Evolutionary conservation across 805 yeast genomes (phyloP).

Genomic region (Priceomyces melissophilus): DNA sequence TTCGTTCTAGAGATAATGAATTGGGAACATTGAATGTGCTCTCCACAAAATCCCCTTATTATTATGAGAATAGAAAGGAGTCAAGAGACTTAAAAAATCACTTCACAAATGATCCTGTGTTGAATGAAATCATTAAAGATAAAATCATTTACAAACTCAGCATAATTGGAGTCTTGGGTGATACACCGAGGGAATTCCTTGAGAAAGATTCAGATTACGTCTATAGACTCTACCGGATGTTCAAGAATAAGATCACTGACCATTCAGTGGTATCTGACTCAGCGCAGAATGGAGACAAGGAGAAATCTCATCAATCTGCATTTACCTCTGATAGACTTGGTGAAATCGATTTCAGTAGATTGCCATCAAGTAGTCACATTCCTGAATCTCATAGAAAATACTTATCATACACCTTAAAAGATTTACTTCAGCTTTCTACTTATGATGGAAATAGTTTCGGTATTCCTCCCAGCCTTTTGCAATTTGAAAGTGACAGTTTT

Average conservation of each 20-base stretch:
- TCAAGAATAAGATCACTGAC: slow-evolving; percentile 25
- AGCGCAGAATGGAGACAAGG: neutral
- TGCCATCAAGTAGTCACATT: slow-evolving; percentile 2
- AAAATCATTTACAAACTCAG: slow-evolving; percentile 34
- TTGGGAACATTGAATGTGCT: slow-evolving; percentile 26
- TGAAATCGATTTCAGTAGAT: slow-evolving; percentile 12
- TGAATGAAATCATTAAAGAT: slow-evolving; percentile 29
- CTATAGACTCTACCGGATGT: slow-evolving; percentile 28
- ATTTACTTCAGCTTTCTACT: slow-evolving; percentile 19
- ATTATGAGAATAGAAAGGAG: slow-evolving; percentile 15
- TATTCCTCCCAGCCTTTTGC: slow-evolving; percentile 25
- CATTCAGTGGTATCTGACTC: slow-evolving; percentile 2
- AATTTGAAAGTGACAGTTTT: slow-evolving; percentile 15
- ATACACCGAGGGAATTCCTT: slow-evolving; percentile 22
- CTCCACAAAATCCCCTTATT: slow-evolving; percentile 22
- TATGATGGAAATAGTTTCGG: slow-evolving; percentile 16
- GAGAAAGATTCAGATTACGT: slow-evolving; percentile 25
- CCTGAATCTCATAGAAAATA: slow-evolving; percentile 21
- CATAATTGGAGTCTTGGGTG: slow-evolving; percentile 34
- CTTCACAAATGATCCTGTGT: slow-evolving; percentile 28
- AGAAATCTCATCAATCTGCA: neutral
- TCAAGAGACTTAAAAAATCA: slow-evolving; percentile 6
- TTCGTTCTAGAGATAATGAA: slow-evolving; percentile 19
- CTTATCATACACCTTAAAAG: slow-evolving; percentile 19
- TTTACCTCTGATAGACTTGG: slow-evolving; percentile 14